Evolutionary conservation across 257 asterid species (phyloP).

Genomic region (Fraxinus americana): DNA sequence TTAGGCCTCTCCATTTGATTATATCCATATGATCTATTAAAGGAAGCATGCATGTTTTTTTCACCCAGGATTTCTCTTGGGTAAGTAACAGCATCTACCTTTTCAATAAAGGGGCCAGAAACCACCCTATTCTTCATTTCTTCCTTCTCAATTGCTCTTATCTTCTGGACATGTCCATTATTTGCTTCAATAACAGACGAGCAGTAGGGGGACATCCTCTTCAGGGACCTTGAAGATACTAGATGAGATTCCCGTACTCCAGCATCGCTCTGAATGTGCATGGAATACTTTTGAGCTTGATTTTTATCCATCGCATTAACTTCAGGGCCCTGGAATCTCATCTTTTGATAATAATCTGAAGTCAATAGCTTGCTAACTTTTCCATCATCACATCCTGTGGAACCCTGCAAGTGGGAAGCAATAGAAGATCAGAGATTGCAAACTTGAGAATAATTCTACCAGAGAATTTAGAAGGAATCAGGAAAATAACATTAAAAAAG

Average conservation of each 20-base stretch:
- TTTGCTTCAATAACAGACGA: slow-evolving; percentile 50
- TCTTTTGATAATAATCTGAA: slow-evolving; percentile 40
- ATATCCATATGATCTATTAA: slow-evolving; percentile 48
- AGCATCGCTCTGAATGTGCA: slow-evolving; percentile 18
- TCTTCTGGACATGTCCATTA: slow-evolving; percentile 39
- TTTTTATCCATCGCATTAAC: slow-evolving; percentile 34
- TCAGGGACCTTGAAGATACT: slow-evolving; percentile 46
- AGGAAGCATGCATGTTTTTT: slow-evolving; percentile 51
- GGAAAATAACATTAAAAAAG: slow-evolving; percentile 5
- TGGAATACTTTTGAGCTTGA: slow-evolving; percentile 29
- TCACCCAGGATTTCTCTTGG: slow-evolving; percentile 53
- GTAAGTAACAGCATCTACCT: slow-evolving; percentile 77
- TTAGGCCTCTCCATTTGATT: slow-evolving; percentile 44
- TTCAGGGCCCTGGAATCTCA: slow-evolving; percentile 32
- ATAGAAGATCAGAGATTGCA: slow-evolving; percentile 28
- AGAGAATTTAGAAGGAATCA: slow-evolving; percentile 2
- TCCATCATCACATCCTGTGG: slow-evolving; percentile 35
- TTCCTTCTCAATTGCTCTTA: slow-evolving; percentile 51
- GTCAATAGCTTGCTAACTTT: slow-evolving; percentile 44
- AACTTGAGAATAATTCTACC: neutral
- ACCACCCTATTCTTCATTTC: slow-evolving; percentile 37
- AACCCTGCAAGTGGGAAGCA: slow-evolving; percentile 44
- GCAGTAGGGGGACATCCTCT: slow-evolving; percentile 52
- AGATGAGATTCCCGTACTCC: slow-evolving; percentile 39
- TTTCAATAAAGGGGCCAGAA: slow-evolving; percentile 39